Evolutionary conservation across 169 alveolate genomes (phyloP), one percentile per base, ranked within the genome.

Genomic region (Cryptosporidium parvum): DNA sequence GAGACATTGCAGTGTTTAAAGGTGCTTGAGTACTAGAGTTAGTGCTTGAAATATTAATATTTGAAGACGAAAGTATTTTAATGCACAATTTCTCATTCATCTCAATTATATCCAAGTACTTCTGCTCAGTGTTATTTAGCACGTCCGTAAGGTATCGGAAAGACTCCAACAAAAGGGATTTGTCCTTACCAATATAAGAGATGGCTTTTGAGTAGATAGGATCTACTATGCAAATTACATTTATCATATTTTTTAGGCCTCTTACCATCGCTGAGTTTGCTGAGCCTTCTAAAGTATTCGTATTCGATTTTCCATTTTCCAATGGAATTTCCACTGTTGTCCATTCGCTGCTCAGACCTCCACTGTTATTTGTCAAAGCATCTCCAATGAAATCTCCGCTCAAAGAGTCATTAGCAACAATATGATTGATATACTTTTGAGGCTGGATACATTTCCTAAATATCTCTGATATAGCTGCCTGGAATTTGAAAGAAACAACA

Each of bases 191-290:
- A 80, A 80, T 80, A 51, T 65, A 80, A 7, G 89, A 80, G 26
- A 80, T 80, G 16, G 89, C 75, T 12, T 80, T 80, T 18, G 89
- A 80, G 59, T 80, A 80, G n/a, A 59, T 65, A 44, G 89, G 89
- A 67, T 80, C 75, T 26, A 80, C 89, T 1, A 58, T 51, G 39
- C 62, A 80, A 23, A 62, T 80, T 18, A 80, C 29, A 80, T 45
- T 59, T 26, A 73, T 52, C 44, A 53, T 31, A 21, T 59, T 58
- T 42, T 42, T 73, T 29, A 73, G 16, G 31, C 68, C 53, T 14
- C 21, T 35, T 35, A 23, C 26, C 26, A 33, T 21, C 3, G 6
- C 18, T 16, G 72, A 33, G 56, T 35, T 58, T 3, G 6, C 56
- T 12, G 70, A 12, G 35, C 26, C 35, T 33, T 53, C 10, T 18